Evolutionary conservation across 768 basidiomycete species (phyloP).

Genomic region (Pholiota molesta): DNA sequence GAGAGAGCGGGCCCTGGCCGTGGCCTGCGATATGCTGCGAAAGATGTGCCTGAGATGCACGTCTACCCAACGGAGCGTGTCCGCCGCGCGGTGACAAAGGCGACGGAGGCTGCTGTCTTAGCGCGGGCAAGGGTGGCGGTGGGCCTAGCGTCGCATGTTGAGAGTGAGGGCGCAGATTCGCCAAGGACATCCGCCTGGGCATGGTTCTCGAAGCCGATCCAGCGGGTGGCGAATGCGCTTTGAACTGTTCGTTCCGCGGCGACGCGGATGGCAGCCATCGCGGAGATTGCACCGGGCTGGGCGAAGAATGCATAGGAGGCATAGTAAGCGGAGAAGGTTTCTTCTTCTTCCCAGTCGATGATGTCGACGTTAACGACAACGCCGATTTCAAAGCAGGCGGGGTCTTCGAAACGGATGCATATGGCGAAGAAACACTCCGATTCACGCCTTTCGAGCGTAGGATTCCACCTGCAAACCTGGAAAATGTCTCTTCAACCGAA

Average conservation of each 20-base stretch:
- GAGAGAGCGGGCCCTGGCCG: not conserved
- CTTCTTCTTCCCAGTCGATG: constrained; percentile 25
- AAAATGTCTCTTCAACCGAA: constrained; percentile 46
- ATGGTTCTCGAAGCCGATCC: constrained; percentile 11
- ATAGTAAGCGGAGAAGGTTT: constrained; percentile 33
- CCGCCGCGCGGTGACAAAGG: constrained; percentile 15
- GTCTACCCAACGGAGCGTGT: not conserved
- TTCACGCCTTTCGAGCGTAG: constrained; percentile 21
- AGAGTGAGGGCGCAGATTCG: constrained; percentile 16
- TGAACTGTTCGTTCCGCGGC: constrained; percentile 3
- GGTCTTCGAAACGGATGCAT: constrained; percentile 2
- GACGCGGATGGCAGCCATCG: constrained; percentile 6
- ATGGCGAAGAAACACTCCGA: constrained; percentile 11
- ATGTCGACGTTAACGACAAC: constrained; percentile 11
- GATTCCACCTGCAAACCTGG: constrained; percentile 39
- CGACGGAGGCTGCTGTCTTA: constrained; percentile 14
- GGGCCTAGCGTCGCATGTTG: constrained; percentile 4
- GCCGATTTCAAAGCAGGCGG: constrained; percentile 22
- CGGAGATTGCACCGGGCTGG: constrained; percentile 20
- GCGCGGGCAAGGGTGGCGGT: constrained; percentile 13
- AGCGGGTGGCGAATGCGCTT: constrained; percentile 5
- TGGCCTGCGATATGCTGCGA: not conserved
- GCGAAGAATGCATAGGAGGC: constrained; percentile 22
- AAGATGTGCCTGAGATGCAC: constrained; percentile 1
- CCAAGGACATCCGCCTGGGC: constrained; percentile 21